Percentiles rank a stretch among this genome's conserved stretches.
Conservation (phyloP, 495 filamentous ascomycete species). For the Massariosphaeria phaeospora region DNA sequence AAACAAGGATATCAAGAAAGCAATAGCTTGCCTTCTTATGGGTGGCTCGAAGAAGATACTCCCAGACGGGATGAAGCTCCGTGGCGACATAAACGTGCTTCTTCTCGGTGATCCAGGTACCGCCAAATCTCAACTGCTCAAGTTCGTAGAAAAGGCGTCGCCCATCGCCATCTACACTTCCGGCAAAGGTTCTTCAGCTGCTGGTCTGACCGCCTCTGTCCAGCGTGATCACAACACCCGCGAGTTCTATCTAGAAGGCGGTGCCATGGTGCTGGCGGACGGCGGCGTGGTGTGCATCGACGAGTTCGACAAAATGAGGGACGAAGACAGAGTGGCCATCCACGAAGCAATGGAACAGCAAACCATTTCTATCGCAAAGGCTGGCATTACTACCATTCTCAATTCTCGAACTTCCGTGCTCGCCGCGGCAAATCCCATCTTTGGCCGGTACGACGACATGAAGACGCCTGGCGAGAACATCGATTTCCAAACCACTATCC, state of each 20-base stretch:
- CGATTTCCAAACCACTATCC: constrained; percentile 97
- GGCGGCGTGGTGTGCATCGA: constrained; percentile 99
- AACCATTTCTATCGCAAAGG: constrained; percentile 98
- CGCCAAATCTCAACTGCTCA: constrained; percentile 94
- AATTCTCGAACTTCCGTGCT: constrained; percentile 94
- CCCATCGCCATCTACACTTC: constrained; percentile 99
- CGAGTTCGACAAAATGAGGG: constrained; percentile 99
- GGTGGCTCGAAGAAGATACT: constrained; percentile 98
- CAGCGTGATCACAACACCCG: constrained; percentile 86
- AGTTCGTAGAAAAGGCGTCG: constrained; percentile 94
- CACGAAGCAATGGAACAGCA: constrained; percentile 99
- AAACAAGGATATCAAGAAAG: constrained; percentile 94
- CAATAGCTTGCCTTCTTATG: constrained; percentile 92
- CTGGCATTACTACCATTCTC: constrained; percentile 96
- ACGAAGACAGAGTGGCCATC: constrained; percentile 97
- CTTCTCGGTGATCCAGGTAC: constrained; percentile 97
- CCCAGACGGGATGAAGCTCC: constrained; percentile 95
- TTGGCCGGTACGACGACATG: constrained; percentile 96
- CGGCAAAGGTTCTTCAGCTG: constrained; percentile 96
- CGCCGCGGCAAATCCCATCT: constrained; percentile 95
- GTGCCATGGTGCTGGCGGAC: constrained; percentile 97
- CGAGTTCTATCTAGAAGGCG: constrained; percentile 97
- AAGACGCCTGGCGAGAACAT: constrained; percentile 98
- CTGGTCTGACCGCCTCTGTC: constrained; percentile 96
- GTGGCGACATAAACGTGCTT: constrained; percentile 98